Evolutionary conservation across 1,284 basidiomycete species (phyloP).

Genomic region (Athelia psychrophila): DNA sequence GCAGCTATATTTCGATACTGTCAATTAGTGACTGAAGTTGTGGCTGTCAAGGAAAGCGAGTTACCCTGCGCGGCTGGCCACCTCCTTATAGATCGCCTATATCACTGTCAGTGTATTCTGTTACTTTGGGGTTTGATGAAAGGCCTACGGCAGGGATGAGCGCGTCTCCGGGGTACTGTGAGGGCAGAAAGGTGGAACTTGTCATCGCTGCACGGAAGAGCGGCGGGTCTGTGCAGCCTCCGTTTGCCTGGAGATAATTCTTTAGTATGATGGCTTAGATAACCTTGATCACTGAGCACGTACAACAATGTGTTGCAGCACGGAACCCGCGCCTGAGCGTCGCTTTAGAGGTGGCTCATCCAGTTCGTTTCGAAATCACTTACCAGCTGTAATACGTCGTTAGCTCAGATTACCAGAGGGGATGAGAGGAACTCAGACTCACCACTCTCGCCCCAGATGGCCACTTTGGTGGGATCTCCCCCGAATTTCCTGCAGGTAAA

Average conservation of each 20-base stretch:
- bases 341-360: too few relatives aligned
- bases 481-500: background rate
- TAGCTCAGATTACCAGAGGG: too few relatives aligned
- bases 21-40: background rate
- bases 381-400: too few relatives aligned
- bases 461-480: constrained; percentile 1
- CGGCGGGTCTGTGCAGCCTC: constrained; percentile 17
- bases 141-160: background rate
- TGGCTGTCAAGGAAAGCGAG: background rate
- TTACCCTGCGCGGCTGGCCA: constrained; percentile 13
- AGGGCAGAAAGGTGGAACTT: constrained; percentile 19
- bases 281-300: too few relatives aligned
- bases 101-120: background rate
- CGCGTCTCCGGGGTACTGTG: constrained; percentile 25
- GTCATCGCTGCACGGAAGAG: constrained; percentile 20
- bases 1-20: constrained; percentile 22
- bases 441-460: constrained; percentile 3
- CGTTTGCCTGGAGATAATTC: constrained; percentile 8
- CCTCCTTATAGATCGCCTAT: constrained; percentile 18
- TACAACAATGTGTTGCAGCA: constrained; percentile 23
- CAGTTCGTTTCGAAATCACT: background rate
- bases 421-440: background rate
- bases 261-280: too few relatives aligned
- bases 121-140: background rate
- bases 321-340: constrained; percentile 24